These are phyloP conservation scores for Sphaerulina musiva DNA, from an alignment of 2,329 filamentous ascomycete species.

Conservation along the genomic window DNA sequence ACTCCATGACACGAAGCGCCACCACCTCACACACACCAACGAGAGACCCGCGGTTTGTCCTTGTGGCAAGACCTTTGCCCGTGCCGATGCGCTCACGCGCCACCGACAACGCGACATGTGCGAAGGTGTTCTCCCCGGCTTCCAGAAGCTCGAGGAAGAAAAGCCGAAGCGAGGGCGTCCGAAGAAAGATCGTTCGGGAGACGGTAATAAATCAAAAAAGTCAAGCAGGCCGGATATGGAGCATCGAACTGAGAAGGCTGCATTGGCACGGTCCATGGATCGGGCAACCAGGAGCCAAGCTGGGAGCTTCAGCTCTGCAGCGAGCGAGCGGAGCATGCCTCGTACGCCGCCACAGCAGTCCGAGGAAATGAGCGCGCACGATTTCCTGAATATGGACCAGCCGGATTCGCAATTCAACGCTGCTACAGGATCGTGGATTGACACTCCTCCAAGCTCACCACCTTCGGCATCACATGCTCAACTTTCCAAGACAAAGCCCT, in stretches of 20 bases:
- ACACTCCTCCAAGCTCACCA: constrained; percentile 32
- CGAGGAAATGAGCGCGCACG: constrained; percentile 27
- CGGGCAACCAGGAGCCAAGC: constrained; percentile 14
- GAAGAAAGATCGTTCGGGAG: constrained; percentile 49
- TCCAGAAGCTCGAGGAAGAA: constrained; percentile 47
- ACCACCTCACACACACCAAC: constrained; percentile 94
- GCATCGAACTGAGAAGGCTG: constrained; percentile 51
- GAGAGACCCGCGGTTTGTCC: constrained; percentile 93
- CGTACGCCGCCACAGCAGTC: constrained; percentile 29
- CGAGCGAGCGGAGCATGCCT: constrained; percentile 31
- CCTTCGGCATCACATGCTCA: constrained; percentile 14
- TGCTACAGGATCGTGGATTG: constrained; percentile 24
- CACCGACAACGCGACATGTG: constrained; percentile 96
- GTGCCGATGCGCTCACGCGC: constrained; percentile 88
- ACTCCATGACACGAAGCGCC: constrained; percentile 93
- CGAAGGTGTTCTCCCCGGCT: constrained; percentile 83
- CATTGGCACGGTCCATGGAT: constrained; percentile 44
- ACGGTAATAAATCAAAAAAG: constrained; percentile 17
- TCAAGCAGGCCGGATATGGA: constrained; percentile 49
- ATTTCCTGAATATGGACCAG: constrained; percentile 27
- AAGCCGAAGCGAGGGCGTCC: constrained; percentile 62
- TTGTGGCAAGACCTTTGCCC: constrained; percentile 89
- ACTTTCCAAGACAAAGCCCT: constrained; percentile 15
- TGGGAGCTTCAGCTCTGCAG: constrained; percentile 26
- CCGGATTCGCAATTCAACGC: constrained; percentile 22